These are phyloP conservation scores for Allium sativum DNA, from an alignment of 106 monocot species.

Conservation along the genomic window DNA sequence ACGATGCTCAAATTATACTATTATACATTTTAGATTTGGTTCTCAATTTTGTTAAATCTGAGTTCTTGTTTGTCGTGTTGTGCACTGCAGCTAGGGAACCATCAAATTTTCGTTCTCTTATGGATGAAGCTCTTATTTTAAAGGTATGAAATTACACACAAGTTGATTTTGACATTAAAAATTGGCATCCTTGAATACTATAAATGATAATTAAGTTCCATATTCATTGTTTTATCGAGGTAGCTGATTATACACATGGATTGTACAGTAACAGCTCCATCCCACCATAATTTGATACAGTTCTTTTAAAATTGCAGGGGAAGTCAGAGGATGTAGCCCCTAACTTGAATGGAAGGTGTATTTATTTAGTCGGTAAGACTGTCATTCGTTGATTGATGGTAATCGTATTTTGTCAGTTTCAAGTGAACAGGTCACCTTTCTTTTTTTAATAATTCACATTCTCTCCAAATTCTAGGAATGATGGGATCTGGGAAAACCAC, in stretches of 20 bases:
- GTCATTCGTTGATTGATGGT: no score
- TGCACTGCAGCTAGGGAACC: neutral
- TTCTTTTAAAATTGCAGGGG: slow-evolving; percentile 23
- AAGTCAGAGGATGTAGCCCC: slow-evolving; percentile 36
- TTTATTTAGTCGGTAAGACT: slow-evolving; percentile 59
- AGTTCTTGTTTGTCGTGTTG: neutral
- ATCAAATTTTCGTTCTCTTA: neutral
- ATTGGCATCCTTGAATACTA: no score
- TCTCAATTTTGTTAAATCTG: neutral
- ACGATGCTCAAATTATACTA: neutral
- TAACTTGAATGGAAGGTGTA: slow-evolving; percentile 34
- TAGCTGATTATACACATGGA: no score
- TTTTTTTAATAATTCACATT: no score
- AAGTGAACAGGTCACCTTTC: no score
- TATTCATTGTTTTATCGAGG: no score
- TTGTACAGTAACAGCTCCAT: no score
- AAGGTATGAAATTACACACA: slow-evolving; percentile 12
- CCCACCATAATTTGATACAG: neutral
- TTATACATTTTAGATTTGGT: neutral
- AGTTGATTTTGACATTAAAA: no score
- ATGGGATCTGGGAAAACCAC: slow-evolving; percentile 98
- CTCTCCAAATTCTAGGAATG: slow-evolving; percentile 49
- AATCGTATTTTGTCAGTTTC: no score
- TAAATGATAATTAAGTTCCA: no score
- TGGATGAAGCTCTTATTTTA: slow-evolving; percentile 33